phyloP scores from a whole-genome alignment of 1,139 yeast genomes.

The Pichia sp. region DNA sequence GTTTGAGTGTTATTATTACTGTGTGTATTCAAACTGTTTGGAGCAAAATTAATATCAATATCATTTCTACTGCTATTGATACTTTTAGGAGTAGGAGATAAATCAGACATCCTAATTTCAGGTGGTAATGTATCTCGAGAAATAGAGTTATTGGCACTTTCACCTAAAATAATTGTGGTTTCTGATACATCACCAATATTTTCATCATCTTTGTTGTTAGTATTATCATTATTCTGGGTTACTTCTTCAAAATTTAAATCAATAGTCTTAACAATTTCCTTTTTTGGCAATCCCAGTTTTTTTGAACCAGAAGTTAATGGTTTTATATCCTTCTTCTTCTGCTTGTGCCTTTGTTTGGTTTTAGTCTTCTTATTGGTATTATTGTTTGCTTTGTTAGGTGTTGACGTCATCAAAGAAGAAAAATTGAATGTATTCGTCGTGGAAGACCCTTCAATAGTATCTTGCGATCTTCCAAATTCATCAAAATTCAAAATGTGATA shows the following conservation, averaged over 20 bases:
- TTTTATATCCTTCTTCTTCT: neutral
- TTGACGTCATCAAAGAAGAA: neutral
- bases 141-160: neutral
- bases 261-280: neutral
- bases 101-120: neutral
- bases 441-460: neutral
- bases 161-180: neutral
- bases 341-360: neutral
- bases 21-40: neutral
- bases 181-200: neutral
- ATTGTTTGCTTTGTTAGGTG: conserved; percentile 1
- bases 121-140: neutral
- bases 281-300: neutral
- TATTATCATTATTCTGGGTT: neutral
- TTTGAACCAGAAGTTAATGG: neutral
- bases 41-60: neutral
- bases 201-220: neutral
- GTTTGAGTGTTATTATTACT: neutral
- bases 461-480: neutral
- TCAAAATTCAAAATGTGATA: neutral
- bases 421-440: neutral
- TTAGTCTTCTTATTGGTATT: neutral
- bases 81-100: neutral
- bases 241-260: neutral
- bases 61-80: neutral